A percentile compares a stretch with the other conserved stretches of the same genome.
Conservation (phyloP, 2,329 filamentous ascomycete species). For the Blastomyces emzantsi region DNA sequence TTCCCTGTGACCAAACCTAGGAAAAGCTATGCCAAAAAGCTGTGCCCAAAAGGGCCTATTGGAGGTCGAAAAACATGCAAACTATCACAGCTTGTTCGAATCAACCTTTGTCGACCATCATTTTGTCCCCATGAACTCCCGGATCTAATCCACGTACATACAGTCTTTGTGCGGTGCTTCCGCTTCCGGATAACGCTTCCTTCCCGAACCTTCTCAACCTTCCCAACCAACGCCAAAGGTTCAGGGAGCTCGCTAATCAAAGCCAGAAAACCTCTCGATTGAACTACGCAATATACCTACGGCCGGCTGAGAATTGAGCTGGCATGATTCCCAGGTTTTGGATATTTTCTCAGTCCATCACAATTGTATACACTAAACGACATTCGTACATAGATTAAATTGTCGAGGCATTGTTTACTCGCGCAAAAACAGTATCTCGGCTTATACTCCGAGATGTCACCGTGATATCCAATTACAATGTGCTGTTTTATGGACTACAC, state of each 20-base stretch:
- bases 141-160: not conserved
- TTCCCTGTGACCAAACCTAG: not conserved
- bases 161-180: not conserved
- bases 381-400: no score
- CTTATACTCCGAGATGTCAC: no score
- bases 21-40: not conserved
- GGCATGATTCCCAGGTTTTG: not conserved
- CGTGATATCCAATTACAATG: no score
- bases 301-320: not conserved
- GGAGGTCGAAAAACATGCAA: not conserved
- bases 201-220: not conserved
- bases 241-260: not conserved
- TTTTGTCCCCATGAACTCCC: not conserved
- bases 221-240: not conserved
- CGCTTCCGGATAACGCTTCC: not conserved
- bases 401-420: no score
- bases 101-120: not conserved
- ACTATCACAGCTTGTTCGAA: not conserved
- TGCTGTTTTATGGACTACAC: no score
- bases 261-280: not conserved
- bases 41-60: not conserved
- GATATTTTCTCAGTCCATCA: not conserved
- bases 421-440: no score
- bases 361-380: no score
- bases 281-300: not conserved